Percentiles rank a stretch among this genome's conserved stretches.
These are phyloP conservation scores for Insectozyma bohioensis DNA, from an alignment of 1,139 yeast species.

Conservation along the genomic window DNA sequence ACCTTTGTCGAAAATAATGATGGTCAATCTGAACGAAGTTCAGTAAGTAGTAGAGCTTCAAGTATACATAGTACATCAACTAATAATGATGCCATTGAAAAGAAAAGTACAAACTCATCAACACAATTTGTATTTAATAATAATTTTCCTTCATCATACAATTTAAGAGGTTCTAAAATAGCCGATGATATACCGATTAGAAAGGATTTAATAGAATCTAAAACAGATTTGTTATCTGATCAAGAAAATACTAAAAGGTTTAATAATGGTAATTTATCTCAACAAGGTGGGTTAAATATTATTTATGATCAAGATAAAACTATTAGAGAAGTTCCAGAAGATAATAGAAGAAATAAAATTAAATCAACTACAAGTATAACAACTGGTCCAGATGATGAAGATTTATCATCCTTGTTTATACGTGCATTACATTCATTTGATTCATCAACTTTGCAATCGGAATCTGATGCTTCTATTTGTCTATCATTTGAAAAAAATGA, in stretches of 20 bases:
- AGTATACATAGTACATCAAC: slow-evolving; percentile 9
- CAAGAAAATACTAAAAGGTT: slow-evolving; percentile 20
- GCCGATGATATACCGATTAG: slow-evolving; percentile 31
- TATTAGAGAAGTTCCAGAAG: slow-evolving; percentile 12
- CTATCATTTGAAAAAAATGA: slow-evolving; percentile 79
- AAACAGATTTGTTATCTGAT: too few relatives aligned
- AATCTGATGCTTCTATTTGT: slow-evolving; percentile 75
- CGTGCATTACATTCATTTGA: slow-evolving; percentile 80
- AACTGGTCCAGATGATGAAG: slow-evolving; percentile 29
- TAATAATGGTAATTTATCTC: slow-evolving; percentile 7
- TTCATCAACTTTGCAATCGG: slow-evolving; percentile 61
- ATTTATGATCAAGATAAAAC: slow-evolving; percentile 5
- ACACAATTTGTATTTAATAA: slow-evolving; percentile 7
- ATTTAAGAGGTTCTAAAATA: slow-evolving; percentile 21
- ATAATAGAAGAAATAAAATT: slow-evolving; percentile 20
- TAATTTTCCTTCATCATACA: slow-evolving; percentile 13
- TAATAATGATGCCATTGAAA: slow-evolving; percentile 3
- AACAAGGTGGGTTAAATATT: slow-evolving; percentile 14
- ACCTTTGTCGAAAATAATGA: slow-evolving; percentile 4
- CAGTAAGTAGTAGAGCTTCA: slow-evolving; percentile 12
- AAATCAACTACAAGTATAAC: slow-evolving; percentile 2
- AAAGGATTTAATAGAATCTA: slow-evolving; percentile 26
- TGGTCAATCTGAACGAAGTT: slow-evolving; percentile 12
- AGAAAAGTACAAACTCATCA: slow-evolving; percentile 6
- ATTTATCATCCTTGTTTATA: slow-evolving; percentile 48